Evolutionary conservation across 2,329 filamentous ascomycete species (phyloP).

Genomic region (Meredithiella fracta): DNA sequence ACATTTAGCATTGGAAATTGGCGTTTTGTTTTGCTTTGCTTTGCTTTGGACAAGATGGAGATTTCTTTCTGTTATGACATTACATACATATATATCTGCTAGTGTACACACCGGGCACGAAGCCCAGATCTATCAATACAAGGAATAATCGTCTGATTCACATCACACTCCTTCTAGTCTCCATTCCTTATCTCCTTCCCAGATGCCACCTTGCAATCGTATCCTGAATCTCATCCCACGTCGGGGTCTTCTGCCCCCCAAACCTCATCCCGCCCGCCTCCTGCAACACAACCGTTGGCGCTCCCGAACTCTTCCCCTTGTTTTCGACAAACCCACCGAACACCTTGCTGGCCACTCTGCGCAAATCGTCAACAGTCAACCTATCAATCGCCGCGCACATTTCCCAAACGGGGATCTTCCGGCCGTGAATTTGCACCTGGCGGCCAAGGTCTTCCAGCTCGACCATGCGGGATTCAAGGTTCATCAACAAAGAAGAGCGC

Average conservation of each 20-base stretch:
- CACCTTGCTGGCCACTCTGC: constrained; percentile 63
- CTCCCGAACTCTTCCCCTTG: constrained; percentile 59
- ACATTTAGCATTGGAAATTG: not conserved
- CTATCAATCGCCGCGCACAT: constrained; percentile 81
- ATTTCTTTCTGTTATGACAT: not conserved
- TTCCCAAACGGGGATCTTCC: constrained; percentile 77
- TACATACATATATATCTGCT: constrained; percentile 6
- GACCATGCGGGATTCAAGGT: constrained; percentile 91
- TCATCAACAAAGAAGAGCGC: constrained; percentile 81
- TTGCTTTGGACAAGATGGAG: not conserved
- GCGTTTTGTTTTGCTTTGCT: not conserved
- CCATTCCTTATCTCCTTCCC: constrained; percentile 10
- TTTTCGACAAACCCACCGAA: constrained; percentile 66
- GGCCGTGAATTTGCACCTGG: constrained; percentile 91
- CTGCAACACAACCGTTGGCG: constrained; percentile 87
- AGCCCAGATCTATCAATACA: constrained; percentile 5
- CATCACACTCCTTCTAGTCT: not conserved
- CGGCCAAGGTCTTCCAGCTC: constrained; percentile 90
- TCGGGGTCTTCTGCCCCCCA: constrained; percentile 40
- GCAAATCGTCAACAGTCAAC: constrained; percentile 63
- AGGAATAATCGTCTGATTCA: constrained; percentile 1
- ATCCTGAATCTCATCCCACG: constrained; percentile 82
- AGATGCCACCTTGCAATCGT: constrained; percentile 71
- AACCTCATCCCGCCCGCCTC: constrained; percentile 54
- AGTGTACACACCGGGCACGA: constrained; percentile 12